Evolutionary conservation across 2,329 filamentous ascomycete genomes (phyloP).

Genomic region (Fusarium lyarnte): DNA sequence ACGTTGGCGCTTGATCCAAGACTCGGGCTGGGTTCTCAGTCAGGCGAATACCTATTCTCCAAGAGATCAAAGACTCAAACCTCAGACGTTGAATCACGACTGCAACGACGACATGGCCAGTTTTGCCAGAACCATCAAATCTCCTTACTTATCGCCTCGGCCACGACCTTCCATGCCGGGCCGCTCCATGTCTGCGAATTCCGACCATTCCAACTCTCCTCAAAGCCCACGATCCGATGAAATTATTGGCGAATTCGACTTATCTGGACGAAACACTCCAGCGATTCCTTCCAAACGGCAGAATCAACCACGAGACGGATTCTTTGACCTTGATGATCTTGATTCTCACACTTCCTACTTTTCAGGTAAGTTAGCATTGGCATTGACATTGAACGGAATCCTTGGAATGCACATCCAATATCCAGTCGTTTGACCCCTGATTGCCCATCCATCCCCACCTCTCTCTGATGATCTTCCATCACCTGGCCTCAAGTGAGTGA

Average conservation of each 20-base stretch:
- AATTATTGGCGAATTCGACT: conserved; percentile 41
- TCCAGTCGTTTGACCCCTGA: not conserved
- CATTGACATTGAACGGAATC: not conserved
- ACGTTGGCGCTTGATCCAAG: conserved; percentile 35
- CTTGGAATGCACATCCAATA: conserved; percentile 27
- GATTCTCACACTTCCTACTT: conserved; percentile 16
- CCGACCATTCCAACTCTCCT: conserved; percentile 49
- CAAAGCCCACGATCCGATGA: conserved; percentile 45
- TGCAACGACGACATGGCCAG: conserved; percentile 54
- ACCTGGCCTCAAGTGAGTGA: conserved; percentile 27
- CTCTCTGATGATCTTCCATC: conserved; percentile 21
- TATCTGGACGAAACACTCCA: conserved; percentile 46
- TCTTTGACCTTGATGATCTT: conserved; percentile 25
- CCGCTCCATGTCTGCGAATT: conserved; percentile 58
- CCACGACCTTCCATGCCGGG: conserved; percentile 56
- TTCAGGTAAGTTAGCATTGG: conserved; percentile 20
- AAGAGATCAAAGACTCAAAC: conserved; percentile 12
- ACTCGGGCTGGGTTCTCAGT: conserved; percentile 32
- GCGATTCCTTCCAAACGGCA: conserved; percentile 19
- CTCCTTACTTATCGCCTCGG: conserved; percentile 55
- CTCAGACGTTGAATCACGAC: conserved; percentile 21
- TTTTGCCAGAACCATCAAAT: conserved; percentile 60
- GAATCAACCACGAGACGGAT: conserved; percentile 24
- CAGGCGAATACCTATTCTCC: conserved; percentile 18
- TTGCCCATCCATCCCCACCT: conserved; percentile 2